phyloP scores from a whole-genome alignment of 2,329 filamentous ascomycete genomes.

The Keithomyces neogunnii region DNA sequence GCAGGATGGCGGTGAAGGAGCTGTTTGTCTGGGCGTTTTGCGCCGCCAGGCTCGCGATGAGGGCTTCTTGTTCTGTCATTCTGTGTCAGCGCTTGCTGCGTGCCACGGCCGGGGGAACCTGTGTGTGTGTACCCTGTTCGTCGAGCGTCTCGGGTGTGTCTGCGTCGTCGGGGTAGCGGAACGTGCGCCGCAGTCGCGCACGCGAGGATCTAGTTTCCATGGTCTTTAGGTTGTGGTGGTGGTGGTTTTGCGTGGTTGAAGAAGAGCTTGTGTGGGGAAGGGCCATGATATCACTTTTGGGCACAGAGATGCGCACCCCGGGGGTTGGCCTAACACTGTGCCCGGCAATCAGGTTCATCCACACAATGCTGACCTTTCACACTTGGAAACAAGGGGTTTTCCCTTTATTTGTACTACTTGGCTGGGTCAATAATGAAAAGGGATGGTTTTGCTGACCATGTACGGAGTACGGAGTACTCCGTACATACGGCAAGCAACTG shows the following conservation, averaged over 20 bases:
- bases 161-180: slow-evolving; percentile 63
- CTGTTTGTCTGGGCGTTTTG: slow-evolving; percentile 51
- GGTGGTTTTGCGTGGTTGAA: not conserved
- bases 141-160: slow-evolving; percentile 56
- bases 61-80: slow-evolving; percentile 52
- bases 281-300: too few species aligned
- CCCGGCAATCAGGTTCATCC: too few species aligned
- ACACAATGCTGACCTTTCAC: too few species aligned
- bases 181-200: slow-evolving; percentile 65
- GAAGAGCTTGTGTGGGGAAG: not conserved
- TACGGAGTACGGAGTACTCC: too few species aligned
- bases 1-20: slow-evolving; percentile 49
- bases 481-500: too few species aligned
- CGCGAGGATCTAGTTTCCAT: slow-evolving; percentile 19
- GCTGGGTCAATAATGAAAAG: too few species aligned
- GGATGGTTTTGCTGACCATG: too few species aligned
- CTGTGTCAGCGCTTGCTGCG: slow-evolving; percentile 8
- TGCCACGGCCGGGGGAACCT: not conserved
- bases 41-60: slow-evolving; percentile 46
- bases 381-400: too few species aligned
- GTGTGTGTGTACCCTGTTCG: slow-evolving; percentile 53
- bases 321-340: too few species aligned
- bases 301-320: too few species aligned
- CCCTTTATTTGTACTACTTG: too few species aligned
- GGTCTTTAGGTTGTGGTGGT: not conserved